Evolutionary conservation across 1,139 yeast species (phyloP), one percentile per base, ranked within the genome.

Genomic region (Candida buenavistaensis): DNA sequence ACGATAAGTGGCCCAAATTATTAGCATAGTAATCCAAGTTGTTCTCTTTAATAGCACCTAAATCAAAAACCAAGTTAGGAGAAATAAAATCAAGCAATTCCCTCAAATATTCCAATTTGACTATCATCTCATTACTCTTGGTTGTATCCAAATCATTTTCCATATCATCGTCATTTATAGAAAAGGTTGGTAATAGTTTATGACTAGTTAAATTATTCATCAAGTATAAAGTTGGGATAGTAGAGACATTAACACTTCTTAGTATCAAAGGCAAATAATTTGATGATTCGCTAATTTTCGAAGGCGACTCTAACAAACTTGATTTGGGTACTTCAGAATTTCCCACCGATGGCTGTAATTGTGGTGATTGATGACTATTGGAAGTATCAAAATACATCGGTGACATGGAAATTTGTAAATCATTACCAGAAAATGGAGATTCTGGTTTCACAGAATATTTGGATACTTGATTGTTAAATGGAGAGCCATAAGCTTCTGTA

Each of bases 251-350:
- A 39, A 82, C 73, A 30, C 80, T 77, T 38, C 89, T 58, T 26
- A 82, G 53, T 13, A 82, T 66, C 52, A 82, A 76, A 1, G 88
- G 89, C 24, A 82, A 55, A 51, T 80, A 78, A 45, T 79, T 81
- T 1, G 73, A 62, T 0, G 75, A 62, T 36, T 68, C 75, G 1
- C 60, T 46, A 5, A 51, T 45, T 27, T 50, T 48, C 7, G 35
- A 21, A 5, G 46, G 41, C 3, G 41, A 36, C 19, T 33, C 41
- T 19, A 23, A 10, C 22, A 24, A 11, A 11, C 20, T 26, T n/a
- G 32, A n/a, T 26, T 35, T 30, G 6, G 28, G 28, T n/a, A 24
- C 23, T 5, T 36, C 39, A 3, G 24, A 17, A 13, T 26, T 32
- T 12, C 26, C 36, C n/a, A 9, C 21, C 8, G 23, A 20, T 20